Evolutionary conservation across 2,329 filamentous ascomycete species (phyloP), one percentile per base, ranked within the genome.

Genomic region (Cladosporium sp.): DNA sequence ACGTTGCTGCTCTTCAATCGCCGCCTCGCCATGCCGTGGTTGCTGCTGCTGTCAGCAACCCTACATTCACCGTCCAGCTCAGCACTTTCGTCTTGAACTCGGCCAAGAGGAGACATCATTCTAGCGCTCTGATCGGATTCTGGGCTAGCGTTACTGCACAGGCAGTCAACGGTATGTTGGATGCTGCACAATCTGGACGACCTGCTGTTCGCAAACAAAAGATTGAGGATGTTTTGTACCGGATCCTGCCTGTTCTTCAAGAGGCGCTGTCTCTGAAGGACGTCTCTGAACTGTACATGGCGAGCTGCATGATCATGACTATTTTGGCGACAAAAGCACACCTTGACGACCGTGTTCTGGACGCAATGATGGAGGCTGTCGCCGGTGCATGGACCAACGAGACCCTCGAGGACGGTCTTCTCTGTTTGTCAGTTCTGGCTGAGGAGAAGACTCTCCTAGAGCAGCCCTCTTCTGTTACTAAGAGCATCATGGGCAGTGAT

Each of bases 111-210:
- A 83, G 85, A 55, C 87, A 90, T 59, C 86, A 93, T 56, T 89
- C 94, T 66, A 84, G 90, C 39, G 85, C 86, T 1, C 77, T 97
- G 60, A 76, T 96, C 57, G 88, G 90, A 0, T 97, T 99, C 72
- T 99, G 94, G 93, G 91, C 89, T 4, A 88, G 91, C 47, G 81
- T 97, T 54, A 87, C 89, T 72, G 90, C 91, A 0, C 92, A 99
- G 74, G 87, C 92, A 11, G 82, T 95, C 60, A 89, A 90, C 63
- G 88, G 86, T 30, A 91, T 94, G 79, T 76, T 97, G 59, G 90
- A 96, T 67, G 84, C 82, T 57, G 82, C 86, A 61, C 85, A 84
- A 64, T 92, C 91, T 1, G 92, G 92, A 55, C 83, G 91, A 64
- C 82, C 82, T 64, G 84, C 86, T 61, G 82, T 95, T 4, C 89